A percentile compares a stretch with the other conserved stretches of the same genome.
These are phyloP conservation scores for Marvania coccoides DNA, from an alignment of 139 green algal genomes.

Conservation along the genomic window DNA sequence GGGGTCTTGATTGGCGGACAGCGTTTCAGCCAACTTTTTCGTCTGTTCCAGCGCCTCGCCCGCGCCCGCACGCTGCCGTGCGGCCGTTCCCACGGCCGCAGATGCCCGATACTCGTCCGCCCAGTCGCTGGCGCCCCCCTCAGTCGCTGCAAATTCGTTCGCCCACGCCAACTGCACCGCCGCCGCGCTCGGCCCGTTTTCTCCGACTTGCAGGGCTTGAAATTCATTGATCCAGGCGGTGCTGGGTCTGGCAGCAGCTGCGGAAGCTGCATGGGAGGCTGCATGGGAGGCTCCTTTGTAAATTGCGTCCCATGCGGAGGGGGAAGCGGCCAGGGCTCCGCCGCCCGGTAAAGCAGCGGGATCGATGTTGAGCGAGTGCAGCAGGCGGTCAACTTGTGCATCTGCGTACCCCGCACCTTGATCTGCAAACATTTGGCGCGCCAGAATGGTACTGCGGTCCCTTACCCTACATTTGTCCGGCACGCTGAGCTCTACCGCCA, in stretches of 20 bases:
- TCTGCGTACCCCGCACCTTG: conserved; percentile 54
- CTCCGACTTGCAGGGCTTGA: neutral
- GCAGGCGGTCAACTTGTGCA: conserved; percentile 56
- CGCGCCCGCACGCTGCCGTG: neutral
- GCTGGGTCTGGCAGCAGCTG: conserved; percentile 16
- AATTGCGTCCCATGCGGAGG: conserved; percentile 35
- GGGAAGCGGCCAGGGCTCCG: neutral
- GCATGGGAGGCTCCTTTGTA: neutral
- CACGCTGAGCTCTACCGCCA: conserved; percentile 14
- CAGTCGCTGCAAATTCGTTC: conserved; percentile 25
- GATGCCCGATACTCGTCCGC: conserved; percentile 10
- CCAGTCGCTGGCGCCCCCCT: neutral
- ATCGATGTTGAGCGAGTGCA: conserved; percentile 65
- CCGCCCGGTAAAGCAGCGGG: conserved; percentile 40
- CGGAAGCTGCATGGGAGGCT: conserved; percentile 3
- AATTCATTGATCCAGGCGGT: conserved; percentile 24
- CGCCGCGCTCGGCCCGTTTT: neutral
- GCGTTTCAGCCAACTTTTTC: conserved; percentile 41
- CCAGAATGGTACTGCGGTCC: conserved; percentile 73
- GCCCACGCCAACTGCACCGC: conserved; percentile 23
- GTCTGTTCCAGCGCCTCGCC: conserved; percentile 36
- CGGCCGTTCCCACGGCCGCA: neutral
- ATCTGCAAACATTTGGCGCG: conserved; percentile 70
- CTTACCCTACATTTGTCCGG: conserved; percentile 53
- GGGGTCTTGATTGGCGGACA: conserved; percentile 43